phyloP scores from a whole-genome alignment of 768 basidiomycete genomes.

The Suillus fuscotomentosus region DNA sequence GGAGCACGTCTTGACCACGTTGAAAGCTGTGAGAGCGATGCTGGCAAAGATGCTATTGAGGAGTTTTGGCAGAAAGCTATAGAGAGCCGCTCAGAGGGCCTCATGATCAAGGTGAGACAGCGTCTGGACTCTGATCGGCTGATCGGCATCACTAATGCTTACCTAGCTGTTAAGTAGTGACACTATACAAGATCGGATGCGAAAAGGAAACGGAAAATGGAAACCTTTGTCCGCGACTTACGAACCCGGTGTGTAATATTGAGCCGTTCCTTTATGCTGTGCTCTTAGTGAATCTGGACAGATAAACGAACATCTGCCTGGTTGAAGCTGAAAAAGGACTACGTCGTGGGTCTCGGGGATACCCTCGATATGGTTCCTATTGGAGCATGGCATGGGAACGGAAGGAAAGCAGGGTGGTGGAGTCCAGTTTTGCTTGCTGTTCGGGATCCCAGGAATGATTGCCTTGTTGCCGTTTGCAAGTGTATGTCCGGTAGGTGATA shows the following conservation, averaged over 20 bases:
- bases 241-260: conserved; percentile 59
- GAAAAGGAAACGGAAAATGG: conserved; percentile 42
- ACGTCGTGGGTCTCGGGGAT: conserved; percentile 78
- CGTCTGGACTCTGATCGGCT: not conserved
- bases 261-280: not conserved
- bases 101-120: conserved; percentile 80
- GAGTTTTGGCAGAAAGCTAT: conserved; percentile 77
- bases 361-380: conserved; percentile 70
- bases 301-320: conserved; percentile 86
- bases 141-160: conserved; percentile 9
- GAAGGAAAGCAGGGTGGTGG: conserved; percentile 91
- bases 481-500: conserved; percentile 73
- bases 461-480: conserved; percentile 79
- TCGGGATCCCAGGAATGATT: conserved; percentile 62
- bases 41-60: conserved; percentile 61
- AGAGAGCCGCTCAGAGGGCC: conserved; percentile 81
- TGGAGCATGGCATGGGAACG: conserved; percentile 88
- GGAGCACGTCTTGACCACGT: conserved; percentile 65
- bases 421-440: conserved; percentile 81
- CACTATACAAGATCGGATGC: conserved; percentile 29
- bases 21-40: conserved; percentile 63
- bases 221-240: conserved; percentile 84
- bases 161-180: conserved; percentile 65
- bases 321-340: conserved; percentile 94
- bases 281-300: conserved; percentile 14